Conservation (phyloP, 805 yeast genomes). For the Lachancea waltii region DNA sequence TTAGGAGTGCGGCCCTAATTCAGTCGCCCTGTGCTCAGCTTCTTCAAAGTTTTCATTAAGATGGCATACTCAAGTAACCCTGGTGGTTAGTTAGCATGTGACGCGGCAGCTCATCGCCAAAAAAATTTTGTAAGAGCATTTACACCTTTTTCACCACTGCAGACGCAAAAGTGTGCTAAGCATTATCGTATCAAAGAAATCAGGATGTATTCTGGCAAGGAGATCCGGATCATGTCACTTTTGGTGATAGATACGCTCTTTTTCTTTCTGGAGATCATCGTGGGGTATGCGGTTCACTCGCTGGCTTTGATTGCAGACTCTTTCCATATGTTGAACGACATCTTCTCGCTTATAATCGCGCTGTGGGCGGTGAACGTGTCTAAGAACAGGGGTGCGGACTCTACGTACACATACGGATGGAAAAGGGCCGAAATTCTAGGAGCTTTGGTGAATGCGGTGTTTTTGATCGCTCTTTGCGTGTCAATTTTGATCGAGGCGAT, state of each 20-base stretch:
- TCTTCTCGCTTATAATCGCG: constrained; percentile 82
- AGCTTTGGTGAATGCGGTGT: constrained; percentile 90
- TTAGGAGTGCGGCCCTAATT: too few relatives aligned
- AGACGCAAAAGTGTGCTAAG: too few relatives aligned
- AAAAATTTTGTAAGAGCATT: not conserved
- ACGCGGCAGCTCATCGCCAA: too few relatives aligned
- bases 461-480: constrained; percentile 83
- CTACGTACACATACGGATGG: constrained; percentile 94
- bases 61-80: too few relatives aligned
- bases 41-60: too few relatives aligned
- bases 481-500: constrained; percentile 89
- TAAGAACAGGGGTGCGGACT: constrained; percentile 71
- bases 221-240: constrained; percentile 63
- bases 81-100: too few relatives aligned
- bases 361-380: constrained; percentile 95
- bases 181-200: constrained; percentile 1
- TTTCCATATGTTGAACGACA: constrained; percentile 95
- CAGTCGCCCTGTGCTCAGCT: too few relatives aligned
- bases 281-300: constrained; percentile 90
- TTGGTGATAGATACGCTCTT: constrained; percentile 72
- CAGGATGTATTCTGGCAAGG: constrained; percentile 40
- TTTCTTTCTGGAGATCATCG: constrained; percentile 76
- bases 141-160: too few relatives aligned
- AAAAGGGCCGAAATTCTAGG: constrained; percentile 96
- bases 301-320: constrained; percentile 93